A percentile compares a stretch with the other conserved stretches of the same genome.
These are phyloP conservation scores for Sarcodon aspratus DNA, from an alignment of 768 basidiomycete genomes.

Conservation along the genomic window DNA sequence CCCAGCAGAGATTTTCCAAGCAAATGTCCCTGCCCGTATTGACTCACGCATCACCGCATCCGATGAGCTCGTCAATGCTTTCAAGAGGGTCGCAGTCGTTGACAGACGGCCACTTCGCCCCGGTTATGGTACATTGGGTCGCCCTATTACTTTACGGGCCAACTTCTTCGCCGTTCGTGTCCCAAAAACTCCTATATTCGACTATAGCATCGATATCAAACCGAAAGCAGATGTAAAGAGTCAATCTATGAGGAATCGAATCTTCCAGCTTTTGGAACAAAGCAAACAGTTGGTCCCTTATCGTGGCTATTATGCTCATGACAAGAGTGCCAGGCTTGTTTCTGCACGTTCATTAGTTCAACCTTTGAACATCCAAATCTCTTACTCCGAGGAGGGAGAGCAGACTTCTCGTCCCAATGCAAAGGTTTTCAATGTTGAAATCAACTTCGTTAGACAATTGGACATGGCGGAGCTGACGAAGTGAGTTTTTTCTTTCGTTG, in stretches of 20 bases:
- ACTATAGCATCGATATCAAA: conserved; percentile 42
- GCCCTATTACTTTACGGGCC: conserved; percentile 36
- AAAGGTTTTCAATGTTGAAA: conserved; percentile 26
- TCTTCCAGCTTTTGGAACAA: conserved; percentile 44
- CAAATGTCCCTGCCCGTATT: not conserved
- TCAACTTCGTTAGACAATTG: conserved; percentile 21
- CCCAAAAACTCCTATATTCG: conserved; percentile 34
- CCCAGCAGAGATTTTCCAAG: conserved; percentile 20
- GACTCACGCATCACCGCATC: not conserved
- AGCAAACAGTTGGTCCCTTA: conserved; percentile 23
- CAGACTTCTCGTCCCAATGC: conserved; percentile 20
- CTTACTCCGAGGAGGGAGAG: conserved; percentile 30
- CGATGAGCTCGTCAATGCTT: conserved; percentile 16
- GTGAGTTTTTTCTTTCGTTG: conserved; percentile 16
- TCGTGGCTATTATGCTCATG: conserved; percentile 37
- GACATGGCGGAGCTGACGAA: conserved; percentile 16
- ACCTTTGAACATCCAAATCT: conserved; percentile 20
- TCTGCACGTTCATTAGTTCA: conserved; percentile 26
- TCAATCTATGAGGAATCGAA: conserved; percentile 30
- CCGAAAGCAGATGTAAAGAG: conserved; percentile 33
- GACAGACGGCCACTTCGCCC: conserved; percentile 35
- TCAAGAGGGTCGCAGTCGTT: conserved; percentile 17
- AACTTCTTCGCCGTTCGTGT: conserved; percentile 51
- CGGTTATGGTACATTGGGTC: conserved; percentile 43
- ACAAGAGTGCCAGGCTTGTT: conserved; percentile 29